Evolutionary conservation across 768 basidiomycete genomes (phyloP), one percentile per base, ranked within the genome.

Genomic region (Hygrophorus russula): DNA sequence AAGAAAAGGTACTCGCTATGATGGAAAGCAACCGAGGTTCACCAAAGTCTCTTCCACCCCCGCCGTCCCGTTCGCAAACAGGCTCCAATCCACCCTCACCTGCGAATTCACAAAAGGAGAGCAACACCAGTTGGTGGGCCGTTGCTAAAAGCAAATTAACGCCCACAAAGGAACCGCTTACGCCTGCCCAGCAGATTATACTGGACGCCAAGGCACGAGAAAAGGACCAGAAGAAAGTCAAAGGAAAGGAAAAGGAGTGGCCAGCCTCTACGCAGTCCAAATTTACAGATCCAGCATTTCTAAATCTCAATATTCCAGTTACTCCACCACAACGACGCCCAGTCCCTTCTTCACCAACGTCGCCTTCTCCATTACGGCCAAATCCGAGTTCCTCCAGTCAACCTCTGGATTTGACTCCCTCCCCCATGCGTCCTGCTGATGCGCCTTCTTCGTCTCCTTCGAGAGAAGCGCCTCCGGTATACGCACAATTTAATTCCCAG

Each of bases 171-270:
- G 76, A 83, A 11, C 57, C 63, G 13, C 74, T 86, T n/a, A 90
- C 88, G 0, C 85, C 87, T 7, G 87, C 88, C 0, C 87, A 90
- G 53, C 85, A 87, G 51, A 69, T 91, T 42, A 78, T 89, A 38
- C 69, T 73, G 45, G 86, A 90, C 6, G 66, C 82, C 13, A 85
- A 88, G 54, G 65, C 73, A 14, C 69, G 74, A 34, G 75, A 82
- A 43, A 80, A 76, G 53, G 76, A 77, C 39, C 62, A 68, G 55
- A 67, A 63, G 50, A 72, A 71, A 50, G 67, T 64, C 41, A 73
- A 69, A 52, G 72, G 73, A 19, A 80, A 82, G 43, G 71, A 74
- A 74, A 52, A 69, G 61, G 55, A 57, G 45, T 82, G 79, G 80
- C 78, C 78, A 2, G 56, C 75, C 4, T 67, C 68, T 41, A 45